A percentile compares a stretch with the other conserved stretches of the same genome.
These are phyloP conservation scores for Dichomitus squalens DNA, from an alignment of 1,284 basidiomycete species.

Conservation along the genomic window DNA sequence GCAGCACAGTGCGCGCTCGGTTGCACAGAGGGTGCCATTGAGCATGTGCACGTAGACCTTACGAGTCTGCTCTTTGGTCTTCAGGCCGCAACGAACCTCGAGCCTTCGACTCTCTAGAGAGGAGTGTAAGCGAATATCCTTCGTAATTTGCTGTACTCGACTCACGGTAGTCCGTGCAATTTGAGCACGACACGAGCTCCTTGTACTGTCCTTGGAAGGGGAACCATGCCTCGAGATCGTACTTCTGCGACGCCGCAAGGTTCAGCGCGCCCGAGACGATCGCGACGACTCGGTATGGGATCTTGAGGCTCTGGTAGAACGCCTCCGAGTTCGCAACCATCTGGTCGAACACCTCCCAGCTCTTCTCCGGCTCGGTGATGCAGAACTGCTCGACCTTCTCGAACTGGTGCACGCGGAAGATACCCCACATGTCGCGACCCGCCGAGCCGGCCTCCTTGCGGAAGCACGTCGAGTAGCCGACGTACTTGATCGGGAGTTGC, in stretches of 20 bases:
- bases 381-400: constrained; percentile 99
- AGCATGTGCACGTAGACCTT: constrained; percentile 97
- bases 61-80: constrained; percentile 83
- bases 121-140: constrained; percentile 7
- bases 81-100: constrained; percentile 89
- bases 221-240: constrained; percentile 99
- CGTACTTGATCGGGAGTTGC: constrained; percentile 89
- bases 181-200: constrained; percentile 91
- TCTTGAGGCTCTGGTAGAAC: constrained; percentile 92
- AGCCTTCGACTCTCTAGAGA: constrained; percentile 84
- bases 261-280: constrained; percentile 98
- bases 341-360: constrained; percentile 91
- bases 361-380: constrained; percentile 92
- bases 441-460: constrained; percentile 97
- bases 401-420: constrained; percentile 99
- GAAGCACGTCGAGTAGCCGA: constrained; percentile 95
- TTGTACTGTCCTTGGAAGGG: constrained; percentile 97
- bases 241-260: constrained; percentile 96
- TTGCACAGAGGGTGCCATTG: constrained; percentile 97
- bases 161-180: constrained; percentile 95
- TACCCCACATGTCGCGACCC: constrained; percentile 98
- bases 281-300: constrained; percentile 93
- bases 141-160: constrained; percentile 21
- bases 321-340: constrained; percentile 92
- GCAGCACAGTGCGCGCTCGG: constrained; percentile 95